Evolutionary conservation across 805 yeast species (phyloP).

Genomic region (Brettanomyces nanus): DNA sequence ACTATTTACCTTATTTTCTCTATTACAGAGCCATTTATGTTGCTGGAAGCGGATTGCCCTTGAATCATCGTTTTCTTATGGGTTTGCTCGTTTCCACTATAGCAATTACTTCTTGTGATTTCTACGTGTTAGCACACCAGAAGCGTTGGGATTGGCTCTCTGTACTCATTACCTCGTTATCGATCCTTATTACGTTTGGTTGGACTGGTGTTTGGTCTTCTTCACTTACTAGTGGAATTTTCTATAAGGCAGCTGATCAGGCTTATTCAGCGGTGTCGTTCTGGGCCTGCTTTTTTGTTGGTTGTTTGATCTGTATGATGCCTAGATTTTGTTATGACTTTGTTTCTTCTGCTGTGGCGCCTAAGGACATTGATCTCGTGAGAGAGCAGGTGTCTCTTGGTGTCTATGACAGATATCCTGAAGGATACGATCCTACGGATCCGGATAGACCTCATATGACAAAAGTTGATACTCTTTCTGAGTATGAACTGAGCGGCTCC

Average conservation of each 20-base stretch:
- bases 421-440: conserved; percentile 72
- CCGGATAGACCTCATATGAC: conserved; percentile 43
- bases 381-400: conserved; percentile 65
- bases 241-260: conserved; percentile 58
- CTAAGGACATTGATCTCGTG: conserved; percentile 64
- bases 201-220: conserved; percentile 84
- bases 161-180: conserved; percentile 42
- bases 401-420: conserved; percentile 58
- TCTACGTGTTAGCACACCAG: conserved; percentile 58
- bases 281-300: conserved; percentile 64
- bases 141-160: conserved; percentile 80
- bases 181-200: conserved; percentile 52
- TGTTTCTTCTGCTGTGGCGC: conserved; percentile 42
- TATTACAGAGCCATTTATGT: conserved; percentile 36
- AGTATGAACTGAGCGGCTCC: background rate
- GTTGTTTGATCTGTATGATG: conserved; percentile 52
- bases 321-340: conserved; percentile 64
- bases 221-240: conserved; percentile 42
- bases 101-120: conserved; percentile 59
- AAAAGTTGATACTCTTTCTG: background rate
- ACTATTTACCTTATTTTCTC: conserved; percentile 63
- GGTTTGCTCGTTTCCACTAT: conserved; percentile 63
- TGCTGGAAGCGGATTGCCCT: conserved; percentile 34
- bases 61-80: conserved; percentile 68
- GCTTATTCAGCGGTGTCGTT: conserved; percentile 51